phyloP scores from a whole-genome alignment of 768 basidiomycete genomes.

The Mycena indigotica region DNA sequence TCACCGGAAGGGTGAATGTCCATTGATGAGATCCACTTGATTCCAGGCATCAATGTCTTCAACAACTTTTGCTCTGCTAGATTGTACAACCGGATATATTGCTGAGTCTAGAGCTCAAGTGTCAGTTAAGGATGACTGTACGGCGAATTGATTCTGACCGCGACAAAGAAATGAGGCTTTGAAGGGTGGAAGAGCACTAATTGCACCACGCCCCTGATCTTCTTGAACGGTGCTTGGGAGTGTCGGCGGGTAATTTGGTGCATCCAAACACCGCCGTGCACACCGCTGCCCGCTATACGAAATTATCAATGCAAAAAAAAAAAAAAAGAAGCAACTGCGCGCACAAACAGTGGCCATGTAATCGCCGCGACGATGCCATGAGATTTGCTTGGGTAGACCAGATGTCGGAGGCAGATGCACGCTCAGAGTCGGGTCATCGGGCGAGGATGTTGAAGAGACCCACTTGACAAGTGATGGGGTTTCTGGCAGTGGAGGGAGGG shows the following conservation, averaged over 20 bases:
- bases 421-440: conserved; percentile 61
- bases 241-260: conserved; percentile 93
- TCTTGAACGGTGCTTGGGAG: conserved; percentile 97
- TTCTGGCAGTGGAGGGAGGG: conserved; percentile 58
- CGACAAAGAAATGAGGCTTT: conserved; percentile 97
- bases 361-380: conserved; percentile 94
- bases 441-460: conserved; percentile 49
- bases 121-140: conserved; percentile 18
- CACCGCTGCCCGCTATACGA: conserved; percentile 59
- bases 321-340: conserved; percentile 36
- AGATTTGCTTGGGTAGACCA: conserved; percentile 74
- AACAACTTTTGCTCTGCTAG: conserved; percentile 89
- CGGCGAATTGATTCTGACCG: conserved; percentile 58
- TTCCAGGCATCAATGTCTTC: conserved; percentile 93
- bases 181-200: conserved; percentile 91
- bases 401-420: conserved; percentile 65
- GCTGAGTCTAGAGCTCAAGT: conserved; percentile 71
- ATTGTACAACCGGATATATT: conserved; percentile 94
- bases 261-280: conserved; percentile 88
- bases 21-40: conserved; percentile 97
- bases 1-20: conserved; percentile 96
- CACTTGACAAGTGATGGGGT: conserved; percentile 73
- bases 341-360: conserved; percentile 93
- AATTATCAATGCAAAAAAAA: conserved; percentile 12
- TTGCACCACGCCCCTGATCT: conserved; percentile 89